Base-by-base conservation (phyloP, 208 protist species). In the Phytomonas serpens region DNA sequence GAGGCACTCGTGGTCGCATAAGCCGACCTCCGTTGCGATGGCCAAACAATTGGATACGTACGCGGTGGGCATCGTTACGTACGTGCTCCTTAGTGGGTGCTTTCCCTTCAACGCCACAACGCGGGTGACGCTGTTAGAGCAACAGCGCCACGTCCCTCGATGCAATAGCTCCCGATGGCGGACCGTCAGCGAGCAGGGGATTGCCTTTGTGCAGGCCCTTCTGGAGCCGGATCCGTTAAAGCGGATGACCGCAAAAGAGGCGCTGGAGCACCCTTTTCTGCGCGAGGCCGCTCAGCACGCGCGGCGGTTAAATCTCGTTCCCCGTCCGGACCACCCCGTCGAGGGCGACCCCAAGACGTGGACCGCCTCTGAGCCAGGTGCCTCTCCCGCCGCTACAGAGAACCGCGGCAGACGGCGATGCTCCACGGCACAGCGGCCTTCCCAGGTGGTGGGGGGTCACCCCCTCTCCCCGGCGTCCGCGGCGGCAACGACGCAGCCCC, bases 61-160 rank as follows among this genome's bases (percentile, higher is more conserved):
- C 73, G 79, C 89, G 10, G 74, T 91, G 61, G 89, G 89, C 51
- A 83, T 91, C 67, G 82, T 94, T 40, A 69, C 85, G 11, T 92
- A 94, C 69, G 87, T 93, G 31, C 69, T 94, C n/a, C 85, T 94
- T 27, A 93, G 87, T 71, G 87, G 87, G 27, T 88, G 82, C 74
- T 94, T 93, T 37, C 89, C 89, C n/a, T 93, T 88, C 64, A 92
- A 93, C 67, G 84, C 78, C 16, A 82, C 75, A 3, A 84, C 86
- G 19, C 78, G 83, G 27, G 87, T 80, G 30, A 88, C 80, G 11
- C 72, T 88, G 36, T 69, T 82, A 13, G 77, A 88, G 70, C 86
- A 94, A 79, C 86, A 91, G 69, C 81, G 78, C 37, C 84, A 81
- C 61, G 81, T 85, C 33, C 86, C 87, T 30, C 78, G 79, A 29